Evolutionary conservation across 1,139 yeast species (phyloP).

Genomic region (Scheffersomyces lignicola): DNA sequence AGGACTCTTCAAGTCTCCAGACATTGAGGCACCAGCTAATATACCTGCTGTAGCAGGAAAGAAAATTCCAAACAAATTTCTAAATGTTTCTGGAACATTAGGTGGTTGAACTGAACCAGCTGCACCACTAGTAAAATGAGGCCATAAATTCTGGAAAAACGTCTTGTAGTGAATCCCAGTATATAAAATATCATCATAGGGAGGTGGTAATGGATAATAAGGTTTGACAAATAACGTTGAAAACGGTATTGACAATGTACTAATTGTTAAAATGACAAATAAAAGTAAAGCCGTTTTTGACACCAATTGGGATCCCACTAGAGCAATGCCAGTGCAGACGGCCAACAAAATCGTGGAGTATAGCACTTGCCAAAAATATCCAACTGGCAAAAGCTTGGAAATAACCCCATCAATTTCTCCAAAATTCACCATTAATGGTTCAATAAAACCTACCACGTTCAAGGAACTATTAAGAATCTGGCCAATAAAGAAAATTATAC

Average conservation of each 20-base stretch:
- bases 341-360: slow-evolving; percentile 70
- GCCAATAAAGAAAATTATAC: slow-evolving; percentile 73
- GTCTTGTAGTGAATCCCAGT: slow-evolving; percentile 76
- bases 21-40: slow-evolving; percentile 98
- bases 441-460: slow-evolving; percentile 79
- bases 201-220: slow-evolving; percentile 43
- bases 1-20: slow-evolving; percentile 88
- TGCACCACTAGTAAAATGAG: slow-evolving; percentile 83
- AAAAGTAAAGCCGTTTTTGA: slow-evolving; percentile 80
- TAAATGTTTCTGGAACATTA: slow-evolving; percentile 64
- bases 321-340: slow-evolving; percentile 72
- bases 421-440: slow-evolving; percentile 69
- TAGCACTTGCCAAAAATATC: slow-evolving; percentile 55
- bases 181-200: slow-evolving; percentile 51
- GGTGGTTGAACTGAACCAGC: slow-evolving; percentile 77
- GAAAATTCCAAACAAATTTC: slow-evolving; percentile 86
- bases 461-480: slow-evolving; percentile 74
- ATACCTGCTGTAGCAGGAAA: slow-evolving; percentile 99
- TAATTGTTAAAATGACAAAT: slow-evolving; percentile 64
- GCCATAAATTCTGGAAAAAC: slow-evolving; percentile 63
- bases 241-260: slow-evolving; percentile 81
- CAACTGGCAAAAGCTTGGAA: slow-evolving; percentile 47
- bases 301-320: slow-evolving; percentile 81
- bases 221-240: slow-evolving; percentile 70
- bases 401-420: slow-evolving; percentile 60